phyloP scores from a whole-genome alignment of 148 eudicot species.

The Persicaria tinctoria region DNA sequence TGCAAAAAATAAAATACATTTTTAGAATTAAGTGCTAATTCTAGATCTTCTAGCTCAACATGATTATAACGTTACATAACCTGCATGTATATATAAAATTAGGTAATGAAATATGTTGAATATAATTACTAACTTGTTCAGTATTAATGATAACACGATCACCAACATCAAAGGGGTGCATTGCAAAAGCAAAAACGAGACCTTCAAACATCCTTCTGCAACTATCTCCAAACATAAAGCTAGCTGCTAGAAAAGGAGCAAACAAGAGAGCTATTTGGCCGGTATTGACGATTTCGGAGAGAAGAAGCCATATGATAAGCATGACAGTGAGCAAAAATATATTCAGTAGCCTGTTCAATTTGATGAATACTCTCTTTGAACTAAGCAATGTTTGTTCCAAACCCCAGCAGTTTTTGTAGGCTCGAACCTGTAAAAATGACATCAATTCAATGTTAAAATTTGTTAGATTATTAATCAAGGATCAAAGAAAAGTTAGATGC shows the following conservation, averaged over 20 bases:
- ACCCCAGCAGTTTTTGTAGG: slow-evolving; percentile 10
- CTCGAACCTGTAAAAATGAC: slow-evolving; percentile 1
- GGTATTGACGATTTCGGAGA: slow-evolving; percentile 28
- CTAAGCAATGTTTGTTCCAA: background rate
- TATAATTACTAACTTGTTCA: background rate
- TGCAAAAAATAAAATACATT: background rate
- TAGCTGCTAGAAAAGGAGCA: slow-evolving; percentile 38
- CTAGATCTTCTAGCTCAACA: too few relatives aligned
- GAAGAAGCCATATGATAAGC: slow-evolving; percentile 33
- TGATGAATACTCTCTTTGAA: background rate
- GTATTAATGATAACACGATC: slow-evolving; percentile 37
- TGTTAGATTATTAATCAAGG: background rate
- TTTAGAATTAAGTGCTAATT: background rate
- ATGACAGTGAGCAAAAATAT: slow-evolving; percentile 26
- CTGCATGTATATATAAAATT: too few relatives aligned
- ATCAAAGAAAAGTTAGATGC: too few relatives aligned
- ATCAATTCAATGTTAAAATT: background rate
- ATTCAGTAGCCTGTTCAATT: slow-evolving; percentile 32
- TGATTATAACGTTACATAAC: background rate
- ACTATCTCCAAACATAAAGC: slow-evolving; percentile 36
- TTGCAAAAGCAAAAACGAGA: slow-evolving; percentile 36
- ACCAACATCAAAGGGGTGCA: slow-evolving; percentile 48
- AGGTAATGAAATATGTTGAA: background rate
- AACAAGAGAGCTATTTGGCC: slow-evolving; percentile 27
- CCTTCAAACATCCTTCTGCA: slow-evolving; percentile 46